These are phyloP conservation scores for Pseudogymnoascus sp. DNA, from an alignment of 2,329 filamentous ascomycete species.

Conservation along the genomic window DNA sequence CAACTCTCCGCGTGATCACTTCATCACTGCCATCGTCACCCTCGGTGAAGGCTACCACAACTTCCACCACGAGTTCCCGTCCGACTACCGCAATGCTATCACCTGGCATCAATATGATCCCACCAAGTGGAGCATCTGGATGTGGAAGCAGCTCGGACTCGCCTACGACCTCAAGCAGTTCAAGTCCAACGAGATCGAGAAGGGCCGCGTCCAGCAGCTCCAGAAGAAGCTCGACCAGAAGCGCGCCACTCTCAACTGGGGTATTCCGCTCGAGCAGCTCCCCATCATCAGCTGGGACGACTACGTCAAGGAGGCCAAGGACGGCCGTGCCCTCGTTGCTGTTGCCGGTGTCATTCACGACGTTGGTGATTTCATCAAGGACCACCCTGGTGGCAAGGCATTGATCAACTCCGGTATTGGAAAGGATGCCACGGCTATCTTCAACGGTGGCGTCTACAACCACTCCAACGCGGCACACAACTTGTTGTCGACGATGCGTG, in stretches of 20 bases:
- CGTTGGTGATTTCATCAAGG: constrained; percentile 74
- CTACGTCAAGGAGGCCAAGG: constrained; percentile 69
- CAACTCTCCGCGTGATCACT: constrained; percentile 81
- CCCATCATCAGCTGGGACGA: constrained; percentile 83
- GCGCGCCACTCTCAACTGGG: constrained; percentile 76
- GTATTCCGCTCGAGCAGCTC: constrained; percentile 73
- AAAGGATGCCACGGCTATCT: constrained; percentile 83
- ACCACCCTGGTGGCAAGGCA: constrained; percentile 83
- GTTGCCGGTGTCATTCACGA: constrained; percentile 83
- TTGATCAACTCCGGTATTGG: constrained; percentile 75
- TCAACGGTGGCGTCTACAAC: constrained; percentile 85
- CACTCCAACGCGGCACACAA: constrained; percentile 90
- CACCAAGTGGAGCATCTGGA: constrained; percentile 82
- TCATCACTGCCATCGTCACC: constrained; percentile 76
- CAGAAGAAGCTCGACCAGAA: constrained; percentile 92
- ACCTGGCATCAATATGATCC: constrained; percentile 89
- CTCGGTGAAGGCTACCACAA: constrained; percentile 90
- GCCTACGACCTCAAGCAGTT: constrained; percentile 87
- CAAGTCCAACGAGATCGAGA: constrained; percentile 85
- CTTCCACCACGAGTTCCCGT: constrained; percentile 92
- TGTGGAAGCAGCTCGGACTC: constrained; percentile 75
- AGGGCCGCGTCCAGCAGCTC: constrained; percentile 77
- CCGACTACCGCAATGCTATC: constrained; percentile 86
- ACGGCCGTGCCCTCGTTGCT: constrained; percentile 66
- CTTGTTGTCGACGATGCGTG: constrained; percentile 76